Base-by-base conservation (phyloP, 2,329 filamentous ascomycete genomes). In the Venturia pyrina region DNA sequence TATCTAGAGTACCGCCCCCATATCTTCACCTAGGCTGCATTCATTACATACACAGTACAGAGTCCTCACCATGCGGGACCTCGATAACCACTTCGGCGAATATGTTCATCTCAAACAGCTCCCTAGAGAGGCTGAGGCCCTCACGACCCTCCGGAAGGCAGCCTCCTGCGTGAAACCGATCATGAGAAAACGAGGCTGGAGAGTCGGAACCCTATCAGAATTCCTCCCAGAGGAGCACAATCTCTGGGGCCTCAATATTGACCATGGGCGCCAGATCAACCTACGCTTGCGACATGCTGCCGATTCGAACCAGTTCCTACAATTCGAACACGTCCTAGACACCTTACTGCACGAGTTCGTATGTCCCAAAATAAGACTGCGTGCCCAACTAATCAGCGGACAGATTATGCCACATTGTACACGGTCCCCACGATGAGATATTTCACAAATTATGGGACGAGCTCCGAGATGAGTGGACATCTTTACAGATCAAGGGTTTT, bases 121-220 rank as follows among this genome's bases (percentile, higher is more conserved):
- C 5, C 77, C 77, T 8, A 75, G 76, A 44, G 75, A 76, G 62
- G 76, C 77, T 61, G 76, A 80, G 57, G 80, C 79, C n/a, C 73
- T 82, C 13, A 72, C 85, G 44, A 85, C 85, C 66, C 82, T 98
- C 32, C 89, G 87, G 71, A 93, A 89, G 76, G 83, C 96, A 50
- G 91, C 91, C 2, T 96, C 92, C 34, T 78, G 96, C 66, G 93
- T 97, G 68, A 97, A 96, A 75, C 93, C 93, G 21, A 90, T 98
- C 68, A 98, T 98, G 93, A 84, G 91, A 69, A 91, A 91, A 61
- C 86, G 90, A 56, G 83, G 83, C 65, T 98, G 92, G 90, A 88
- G 81, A 68, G 90, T 98, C 43, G 82, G 84, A 37, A 85, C 89
- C 61, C 82, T 98, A 19, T 86, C 87, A 62, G 93, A 98, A 75